Evolutionary conservation across 768 basidiomycete genomes (phyloP), one percentile per base, ranked within the genome.

Genomic region (Atractiella rhizophila): DNA sequence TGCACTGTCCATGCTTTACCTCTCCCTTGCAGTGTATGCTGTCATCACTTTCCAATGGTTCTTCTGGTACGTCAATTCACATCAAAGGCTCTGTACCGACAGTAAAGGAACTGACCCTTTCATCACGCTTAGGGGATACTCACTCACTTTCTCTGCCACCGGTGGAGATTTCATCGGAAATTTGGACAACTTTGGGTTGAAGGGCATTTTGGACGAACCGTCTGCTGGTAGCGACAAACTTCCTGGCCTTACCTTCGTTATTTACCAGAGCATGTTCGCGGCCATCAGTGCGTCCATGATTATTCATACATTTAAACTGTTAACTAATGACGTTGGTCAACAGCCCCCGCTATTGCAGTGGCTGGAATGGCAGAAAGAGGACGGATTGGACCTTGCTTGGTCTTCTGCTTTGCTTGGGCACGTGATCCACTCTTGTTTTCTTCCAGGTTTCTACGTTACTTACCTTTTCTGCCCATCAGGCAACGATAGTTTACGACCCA

Each of bases 111-210:
- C 20, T 32, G 10, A 21, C 11, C 9, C 10, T 9, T 26, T 16
- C 28, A 9, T 16, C 24, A 26, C 10, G 21, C 28, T 42, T 25
- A 15, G 43, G 47, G 86, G 85, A 57, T 86, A 83, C 61, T 76
- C 82, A 2, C 64, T 86, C 25, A 76, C 79, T 1, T 86, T 86
- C 60, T 80, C 78, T 3, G 65, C 72, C 12, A 70, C 39, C 74
- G 76, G 56, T 69, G 76, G 25, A 74, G 62, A 61, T 25, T 94
- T 67, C 58, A 85, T 98, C 46, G 88, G 88, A 37, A 73, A 88
- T 57, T 68, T 91, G 27, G 64, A 64, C 34, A 70, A 78, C 59
- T 75, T 85, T 51, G 78, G 75, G 18, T 62, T 86, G 31, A 64
- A 68, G 40, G 63, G 71, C 43, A 81, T 83, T 16, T 39, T 52